Evolutionary conservation across 257 asterid genomes (phyloP), one percentile per base, ranked within the genome.

Genomic region (Solanum rostratum): DNA sequence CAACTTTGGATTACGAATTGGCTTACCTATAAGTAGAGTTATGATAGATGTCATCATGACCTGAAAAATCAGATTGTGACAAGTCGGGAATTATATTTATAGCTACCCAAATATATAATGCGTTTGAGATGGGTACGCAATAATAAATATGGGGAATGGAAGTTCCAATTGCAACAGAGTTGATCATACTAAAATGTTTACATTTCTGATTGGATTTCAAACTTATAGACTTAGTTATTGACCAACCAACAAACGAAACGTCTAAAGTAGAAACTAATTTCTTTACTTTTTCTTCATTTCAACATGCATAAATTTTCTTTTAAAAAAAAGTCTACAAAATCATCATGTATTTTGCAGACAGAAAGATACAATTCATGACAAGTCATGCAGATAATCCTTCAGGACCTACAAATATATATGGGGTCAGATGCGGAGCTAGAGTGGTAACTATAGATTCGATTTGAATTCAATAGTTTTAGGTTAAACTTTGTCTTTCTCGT

Each of bases 181-280:
- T 66, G 41, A 29, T 63, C 45, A 29, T 45, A 69, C 29, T 71
- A 63, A 27, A 50, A 49, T 24, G 27, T 52, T 52, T 85, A 15
- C 11, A 16, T 16, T 65, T 53, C 24, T 43, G 50, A 87, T 81
- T 87, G 87, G 85, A 24, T 81, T 60, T 52, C 39, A 50, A 12
- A 27, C 82, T 29, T 10, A 39, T 27, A 70, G 41, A 33, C 12
- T 83, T 50, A 66, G 70, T 59, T 82, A 71, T 24, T 46, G 70
- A 33, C 86, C 90, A 87, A 85, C 85, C 57, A 22, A 7, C 62
- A 18, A 85, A 65, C 84, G 84, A 83, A 83, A 87, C 90, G 88
- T 87, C 27, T 45, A 18, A 37, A 70, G 6, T 2, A 13, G 5
- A n/a, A 79, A 81, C 84, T 84, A 66, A 66, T 71, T 82, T 74